These are phyloP conservation scores for Lumnitzera littorea DNA, from an alignment of 345 rosid species.

Conservation along the genomic window DNA sequence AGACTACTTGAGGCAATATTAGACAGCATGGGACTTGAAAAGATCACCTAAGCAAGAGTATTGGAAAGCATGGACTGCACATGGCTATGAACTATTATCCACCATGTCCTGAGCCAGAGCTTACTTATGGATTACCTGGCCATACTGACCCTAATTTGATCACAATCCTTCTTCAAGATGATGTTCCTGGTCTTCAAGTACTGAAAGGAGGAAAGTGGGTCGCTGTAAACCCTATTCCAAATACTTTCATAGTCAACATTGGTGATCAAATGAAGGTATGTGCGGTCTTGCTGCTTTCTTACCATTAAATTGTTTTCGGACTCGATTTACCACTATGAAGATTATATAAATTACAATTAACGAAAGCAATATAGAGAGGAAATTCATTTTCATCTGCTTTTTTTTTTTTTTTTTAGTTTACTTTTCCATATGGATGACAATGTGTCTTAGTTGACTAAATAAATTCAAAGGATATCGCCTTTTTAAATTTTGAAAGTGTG, in stretches of 20 bases:
- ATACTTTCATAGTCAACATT: conserved; percentile 56
- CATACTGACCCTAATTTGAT: conserved; percentile 74
- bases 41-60: conserved; percentile 27
- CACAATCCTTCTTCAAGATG: too few relatives aligned
- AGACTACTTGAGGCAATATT: conserved; percentile 61
- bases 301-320: too few relatives aligned
- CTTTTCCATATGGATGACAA: too few relatives aligned
- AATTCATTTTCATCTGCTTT: too few relatives aligned
- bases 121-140: conserved; percentile 65
- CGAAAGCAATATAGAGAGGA: too few relatives aligned
- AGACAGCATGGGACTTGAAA: conserved; percentile 63
- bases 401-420: too few relatives aligned
- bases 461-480: too few relatives aligned
- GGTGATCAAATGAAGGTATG: conserved; percentile 81
- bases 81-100: conserved; percentile 88
- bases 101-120: conserved; percentile 70
- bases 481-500: too few relatives aligned
- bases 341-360: too few relatives aligned
- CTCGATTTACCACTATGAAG: too few relatives aligned
- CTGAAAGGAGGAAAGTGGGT: conserved; percentile 59
- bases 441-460: too few relatives aligned
- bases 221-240: conserved; percentile 52
- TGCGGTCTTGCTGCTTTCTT: too few relatives aligned
- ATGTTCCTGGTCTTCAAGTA: conserved; percentile 64
- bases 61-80: conserved; percentile 64